These are phyloP conservation scores for Phlebiopsis gigantea DNA, from an alignment of 768 basidiomycete genomes.

Conservation along the genomic window DNA sequence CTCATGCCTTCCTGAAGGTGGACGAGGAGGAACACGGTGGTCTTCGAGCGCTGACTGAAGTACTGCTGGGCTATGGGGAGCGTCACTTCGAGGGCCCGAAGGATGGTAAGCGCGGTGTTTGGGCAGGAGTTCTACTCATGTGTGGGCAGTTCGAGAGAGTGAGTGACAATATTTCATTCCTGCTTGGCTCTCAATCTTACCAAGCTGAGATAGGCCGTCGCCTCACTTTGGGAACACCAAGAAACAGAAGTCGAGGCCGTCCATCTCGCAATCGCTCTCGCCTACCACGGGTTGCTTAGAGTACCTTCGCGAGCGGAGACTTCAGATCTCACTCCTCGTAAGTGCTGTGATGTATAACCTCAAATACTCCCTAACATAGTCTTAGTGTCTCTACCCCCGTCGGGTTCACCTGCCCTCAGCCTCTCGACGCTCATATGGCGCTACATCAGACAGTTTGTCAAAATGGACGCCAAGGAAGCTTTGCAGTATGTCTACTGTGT, in stretches of 20 bases:
- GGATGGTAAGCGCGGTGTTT: slow-evolving; percentile 57
- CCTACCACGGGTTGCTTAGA: slow-evolving; percentile 89
- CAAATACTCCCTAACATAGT: background rate
- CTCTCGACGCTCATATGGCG: slow-evolving; percentile 86
- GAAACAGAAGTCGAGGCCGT: slow-evolving; percentile 91
- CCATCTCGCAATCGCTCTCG: slow-evolving; percentile 85
- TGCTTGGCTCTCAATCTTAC: no score
- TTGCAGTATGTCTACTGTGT: slow-evolving; percentile 93
- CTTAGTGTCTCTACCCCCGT: slow-evolving; percentile 66
- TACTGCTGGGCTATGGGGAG: slow-evolving; percentile 72
- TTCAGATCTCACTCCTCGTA: slow-evolving; percentile 80
- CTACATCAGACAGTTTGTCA: slow-evolving; percentile 88
- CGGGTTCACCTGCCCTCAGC: slow-evolving; percentile 66
- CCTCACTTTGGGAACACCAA: slow-evolving; percentile 81
- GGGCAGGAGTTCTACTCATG: slow-evolving; percentile 82
- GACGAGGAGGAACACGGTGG: slow-evolving; percentile 82
- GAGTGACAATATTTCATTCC: slow-evolving; percentile 19
- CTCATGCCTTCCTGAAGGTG: slow-evolving; percentile 40
- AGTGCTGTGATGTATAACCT: slow-evolving; percentile 24
- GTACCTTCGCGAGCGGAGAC: slow-evolving; percentile 78
- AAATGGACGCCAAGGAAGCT: slow-evolving; percentile 89
- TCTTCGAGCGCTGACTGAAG: slow-evolving; percentile 68
- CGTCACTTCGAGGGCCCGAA: slow-evolving; percentile 76
- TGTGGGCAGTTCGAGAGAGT: slow-evolving; percentile 95
- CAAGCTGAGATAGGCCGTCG: slow-evolving; percentile 84